Conservation (phyloP, 2,329 filamentous ascomycete species). For the Annulohypoxylon truncatum region DNA sequence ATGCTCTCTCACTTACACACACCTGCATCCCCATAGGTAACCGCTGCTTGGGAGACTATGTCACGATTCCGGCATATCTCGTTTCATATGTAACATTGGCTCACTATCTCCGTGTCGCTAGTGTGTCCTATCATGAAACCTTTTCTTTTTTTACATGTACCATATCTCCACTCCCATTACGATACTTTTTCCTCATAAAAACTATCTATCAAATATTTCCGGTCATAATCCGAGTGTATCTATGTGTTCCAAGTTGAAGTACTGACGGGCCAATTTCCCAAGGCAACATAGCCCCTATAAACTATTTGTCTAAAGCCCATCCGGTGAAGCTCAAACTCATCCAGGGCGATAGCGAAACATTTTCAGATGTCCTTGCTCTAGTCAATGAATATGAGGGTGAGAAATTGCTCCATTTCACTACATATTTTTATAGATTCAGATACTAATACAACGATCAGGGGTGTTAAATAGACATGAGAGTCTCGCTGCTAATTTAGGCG, state of each 20-base stretch:
- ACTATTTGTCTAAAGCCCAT: conserved; percentile 63
- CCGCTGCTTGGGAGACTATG: conserved; percentile 10
- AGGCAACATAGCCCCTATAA: conserved; percentile 58
- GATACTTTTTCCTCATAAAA: neutral
- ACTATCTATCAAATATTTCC: conserved; percentile 7
- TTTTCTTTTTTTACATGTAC: conserved; percentile 11
- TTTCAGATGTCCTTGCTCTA: conserved; percentile 77
- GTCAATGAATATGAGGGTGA: conserved; percentile 81
- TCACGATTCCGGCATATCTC: conserved; percentile 14
- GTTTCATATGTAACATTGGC: conserved; percentile 33
- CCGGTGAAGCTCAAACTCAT: conserved; percentile 62
- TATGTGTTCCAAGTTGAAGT: conserved; percentile 8
- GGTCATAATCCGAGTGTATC: conserved; percentile 9
- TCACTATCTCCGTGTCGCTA: conserved; percentile 10
- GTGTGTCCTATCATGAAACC: conserved; percentile 19
- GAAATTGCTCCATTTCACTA: conserved; percentile 22
- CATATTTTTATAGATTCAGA: conserved; percentile 9
- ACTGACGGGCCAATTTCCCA: conserved; percentile 45
- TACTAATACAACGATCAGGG: conserved; percentile 56
- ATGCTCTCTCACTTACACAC: conserved; percentile 30
- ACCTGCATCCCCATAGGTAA: conserved; percentile 26
- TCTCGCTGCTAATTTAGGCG: conserved; percentile 85
- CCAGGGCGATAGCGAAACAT: conserved; percentile 71
- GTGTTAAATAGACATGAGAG: conserved; percentile 88
- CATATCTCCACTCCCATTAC: conserved; percentile 12